These are phyloP conservation scores for Aspergillus sp. DNA, from an alignment of 2,329 filamentous ascomycete genomes.

Conservation along the genomic window DNA sequence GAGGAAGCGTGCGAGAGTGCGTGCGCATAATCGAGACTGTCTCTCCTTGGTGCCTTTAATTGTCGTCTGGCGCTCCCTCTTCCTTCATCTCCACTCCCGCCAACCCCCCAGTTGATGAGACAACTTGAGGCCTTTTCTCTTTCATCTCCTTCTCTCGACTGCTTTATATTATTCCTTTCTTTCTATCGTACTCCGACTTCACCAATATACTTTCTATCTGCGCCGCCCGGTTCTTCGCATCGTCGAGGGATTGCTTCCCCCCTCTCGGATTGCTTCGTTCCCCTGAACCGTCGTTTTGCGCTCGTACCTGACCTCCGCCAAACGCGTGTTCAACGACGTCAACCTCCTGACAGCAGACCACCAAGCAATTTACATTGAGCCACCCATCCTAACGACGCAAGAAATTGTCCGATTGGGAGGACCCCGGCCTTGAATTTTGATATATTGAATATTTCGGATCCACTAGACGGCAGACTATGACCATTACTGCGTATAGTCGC, in stretches of 20 bases:
- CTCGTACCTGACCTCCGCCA: constrained; percentile 17
- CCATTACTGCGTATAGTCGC: constrained; percentile 15
- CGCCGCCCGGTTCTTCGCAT: constrained; percentile 3
- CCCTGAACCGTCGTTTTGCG: constrained; percentile 15
- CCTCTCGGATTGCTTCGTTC: constrained; percentile 6
- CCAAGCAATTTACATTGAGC: constrained; percentile 11
- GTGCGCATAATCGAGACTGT: constrained; percentile 8
- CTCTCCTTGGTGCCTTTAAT: constrained; percentile 9
- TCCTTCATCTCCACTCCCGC: constrained; percentile 3
- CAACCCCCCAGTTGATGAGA: constrained; percentile 8
- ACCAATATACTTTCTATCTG: neutral
- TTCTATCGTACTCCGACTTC: neutral
- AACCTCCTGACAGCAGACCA: constrained; percentile 12
- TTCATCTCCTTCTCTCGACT: constrained; percentile 5
- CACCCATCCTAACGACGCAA: constrained; percentile 11
- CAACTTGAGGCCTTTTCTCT: constrained; percentile 7
- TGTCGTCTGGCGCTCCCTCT: neutral
- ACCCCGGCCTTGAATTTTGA: constrained; percentile 12
- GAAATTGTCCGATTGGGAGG: constrained; percentile 13
- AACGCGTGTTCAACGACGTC: constrained; percentile 21
- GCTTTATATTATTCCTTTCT: constrained; percentile 4
- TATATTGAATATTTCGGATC: constrained; percentile 13
- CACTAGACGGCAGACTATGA: constrained; percentile 24
- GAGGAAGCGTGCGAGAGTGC: neutral
- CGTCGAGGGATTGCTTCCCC: constrained; percentile 6